phyloP scores from a whole-genome alignment of 2,329 filamentous ascomycete species.

The Fusarium drepaniforme region DNA sequence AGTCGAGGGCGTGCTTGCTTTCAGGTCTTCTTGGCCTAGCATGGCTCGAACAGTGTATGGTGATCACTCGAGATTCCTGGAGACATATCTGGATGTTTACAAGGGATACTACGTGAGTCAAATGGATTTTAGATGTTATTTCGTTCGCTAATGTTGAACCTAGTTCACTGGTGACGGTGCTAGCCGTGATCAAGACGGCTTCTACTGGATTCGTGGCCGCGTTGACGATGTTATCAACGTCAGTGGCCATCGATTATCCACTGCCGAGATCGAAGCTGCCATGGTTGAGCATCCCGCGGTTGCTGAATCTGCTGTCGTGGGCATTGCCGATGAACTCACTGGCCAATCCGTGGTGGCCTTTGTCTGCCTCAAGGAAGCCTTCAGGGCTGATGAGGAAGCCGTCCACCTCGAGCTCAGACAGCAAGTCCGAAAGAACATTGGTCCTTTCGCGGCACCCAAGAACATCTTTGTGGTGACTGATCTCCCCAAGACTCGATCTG shows the following conservation, averaged over 20 bases:
- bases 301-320: conserved; percentile 92
- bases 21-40: conserved; percentile 95
- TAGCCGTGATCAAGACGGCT: conserved; percentile 91
- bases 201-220: conserved; percentile 97
- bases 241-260: conserved; percentile 92
- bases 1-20: conserved; percentile 91
- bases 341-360: conserved; percentile 96
- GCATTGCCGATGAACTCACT: conserved; percentile 88
- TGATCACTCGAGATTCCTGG: conserved; percentile 95
- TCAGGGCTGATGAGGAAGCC: conserved; percentile 66
- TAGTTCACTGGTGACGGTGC: conserved; percentile 91
- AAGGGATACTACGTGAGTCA: conserved; percentile 89
- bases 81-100: conserved; percentile 95
- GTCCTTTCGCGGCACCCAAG: conserved; percentile 93
- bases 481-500: conserved; percentile 91
- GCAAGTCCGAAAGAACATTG: conserved; percentile 93
- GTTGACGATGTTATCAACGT: conserved; percentile 98
- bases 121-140: accelerated
- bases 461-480: conserved; percentile 88
- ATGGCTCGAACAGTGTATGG: conserved; percentile 98
- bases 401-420: conserved; percentile 88
- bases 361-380: conserved; percentile 77
- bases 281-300: conserved; percentile 88
- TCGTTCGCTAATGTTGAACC: background rate
- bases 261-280: conserved; percentile 94